Conservation (phyloP, 345 rosid species). For the Corymbia maculata region DNA sequence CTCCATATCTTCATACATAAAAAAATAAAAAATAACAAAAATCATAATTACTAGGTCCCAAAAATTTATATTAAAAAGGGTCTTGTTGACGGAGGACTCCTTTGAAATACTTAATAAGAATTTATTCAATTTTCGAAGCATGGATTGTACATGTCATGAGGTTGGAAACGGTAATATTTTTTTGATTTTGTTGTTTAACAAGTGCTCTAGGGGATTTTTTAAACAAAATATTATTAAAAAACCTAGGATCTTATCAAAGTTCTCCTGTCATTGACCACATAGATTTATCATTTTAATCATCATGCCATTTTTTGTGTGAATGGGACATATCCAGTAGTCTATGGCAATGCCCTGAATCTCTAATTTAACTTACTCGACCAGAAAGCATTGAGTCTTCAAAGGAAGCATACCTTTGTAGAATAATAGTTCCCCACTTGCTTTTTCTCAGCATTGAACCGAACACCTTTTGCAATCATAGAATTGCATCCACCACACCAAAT, state of each 20-base stretch:
- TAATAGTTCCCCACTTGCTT: conserved; percentile 98
- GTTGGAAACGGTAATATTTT: not conserved
- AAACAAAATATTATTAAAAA: not conserved
- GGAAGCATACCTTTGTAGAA: conserved; percentile 70
- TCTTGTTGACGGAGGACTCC: not conserved
- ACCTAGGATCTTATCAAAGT: not conserved
- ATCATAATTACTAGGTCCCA: not conserved
- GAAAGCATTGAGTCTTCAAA: not conserved
- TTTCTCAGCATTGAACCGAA: conserved; percentile 92
- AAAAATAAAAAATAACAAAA: not conserved
- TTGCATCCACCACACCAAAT: conserved; percentile 98
- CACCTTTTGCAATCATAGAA: conserved; percentile 97
- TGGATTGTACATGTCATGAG: not conserved
- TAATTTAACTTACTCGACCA: not conserved
- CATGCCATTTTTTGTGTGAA: not conserved
- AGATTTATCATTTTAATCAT: not conserved
- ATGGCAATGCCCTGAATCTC: not conserved
- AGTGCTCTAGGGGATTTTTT: not conserved
- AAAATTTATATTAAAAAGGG: not conserved
- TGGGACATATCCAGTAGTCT: not conserved
- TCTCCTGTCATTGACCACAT: not conserved
- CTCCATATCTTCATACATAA: conserved; percentile 74
- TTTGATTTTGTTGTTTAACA: not conserved
- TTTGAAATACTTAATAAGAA: not conserved
- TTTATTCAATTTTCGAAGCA: not conserved